Conservation (phyloP, 208 protist genomes). For the Crithidia acanthocephali region DNA sequence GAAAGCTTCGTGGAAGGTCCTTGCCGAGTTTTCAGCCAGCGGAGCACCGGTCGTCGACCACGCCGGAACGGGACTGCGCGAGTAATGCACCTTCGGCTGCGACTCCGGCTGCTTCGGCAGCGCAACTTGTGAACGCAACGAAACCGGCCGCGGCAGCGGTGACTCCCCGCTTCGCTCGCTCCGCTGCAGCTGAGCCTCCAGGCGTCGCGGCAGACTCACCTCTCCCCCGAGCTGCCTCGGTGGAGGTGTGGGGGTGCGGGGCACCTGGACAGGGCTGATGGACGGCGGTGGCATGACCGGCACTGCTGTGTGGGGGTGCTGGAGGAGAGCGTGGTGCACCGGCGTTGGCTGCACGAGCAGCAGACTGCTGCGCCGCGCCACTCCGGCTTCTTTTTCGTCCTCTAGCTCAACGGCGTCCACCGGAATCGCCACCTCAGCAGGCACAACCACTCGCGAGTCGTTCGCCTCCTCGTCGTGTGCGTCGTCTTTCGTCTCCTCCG, state of each 20-base stretch:
- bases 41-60: not conserved
- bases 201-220: not conserved
- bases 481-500: constrained; percentile 1
- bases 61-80: constrained; percentile 1
- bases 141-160: constrained; percentile 66
- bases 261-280: constrained; percentile 31
- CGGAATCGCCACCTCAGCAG: too few species aligned
- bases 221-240: not conserved
- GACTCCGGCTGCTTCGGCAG: not conserved
- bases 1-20: not conserved
- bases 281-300: constrained; percentile 16
- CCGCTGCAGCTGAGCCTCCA: not conserved
- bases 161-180: constrained; percentile 24
- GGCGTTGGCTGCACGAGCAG: constrained; percentile 32
- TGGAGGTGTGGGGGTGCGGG: constrained; percentile 30
- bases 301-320: constrained; percentile 43
- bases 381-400: not conserved
- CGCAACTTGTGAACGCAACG: constrained; percentile 61
- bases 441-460: too few species aligned
- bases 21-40: not conserved
- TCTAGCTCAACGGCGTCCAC: not conserved
- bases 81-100: not conserved
- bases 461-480: too few species aligned
- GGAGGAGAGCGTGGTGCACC: constrained; percentile 25
- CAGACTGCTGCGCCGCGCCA: constrained; percentile 35